Conservation (phyloP, 257 asterid species). For the Misopates orontium region DNA sequence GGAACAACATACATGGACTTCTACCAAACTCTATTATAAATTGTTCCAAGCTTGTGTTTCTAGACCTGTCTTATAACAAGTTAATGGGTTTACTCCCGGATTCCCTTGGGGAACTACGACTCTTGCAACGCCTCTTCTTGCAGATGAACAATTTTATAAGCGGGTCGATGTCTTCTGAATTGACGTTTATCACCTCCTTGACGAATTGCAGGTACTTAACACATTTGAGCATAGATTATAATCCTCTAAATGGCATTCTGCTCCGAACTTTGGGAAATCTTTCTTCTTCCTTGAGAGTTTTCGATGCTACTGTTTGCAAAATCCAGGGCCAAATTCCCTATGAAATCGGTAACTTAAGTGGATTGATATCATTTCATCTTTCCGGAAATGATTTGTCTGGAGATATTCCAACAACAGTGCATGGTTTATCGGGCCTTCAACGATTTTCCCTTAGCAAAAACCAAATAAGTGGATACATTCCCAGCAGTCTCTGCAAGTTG, state of each 20-base stretch:
- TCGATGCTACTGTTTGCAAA: neutral
- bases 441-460: constrained; percentile 17
- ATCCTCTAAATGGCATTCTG: neutral
- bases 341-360: constrained; percentile 34
- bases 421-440: constrained; percentile 13
- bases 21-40: constrained; percentile 33
- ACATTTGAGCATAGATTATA: neutral
- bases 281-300: neutral
- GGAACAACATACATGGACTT: constrained; percentile 28
- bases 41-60: constrained; percentile 25
- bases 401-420: constrained; percentile 8
- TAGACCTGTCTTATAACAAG: neutral
- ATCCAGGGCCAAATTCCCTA: constrained; percentile 36
- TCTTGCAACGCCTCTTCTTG: no score
- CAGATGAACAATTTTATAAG: neutral
- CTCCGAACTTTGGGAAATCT: neutral
- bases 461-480: constrained; percentile 19
- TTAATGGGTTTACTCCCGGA: no score
- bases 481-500: constrained; percentile 24
- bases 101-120: no score
- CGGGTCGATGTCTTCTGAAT: constrained; percentile 14
- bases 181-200: constrained; percentile 25
- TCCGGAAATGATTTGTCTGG: constrained; percentile 19
- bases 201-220: constrained; percentile 21
- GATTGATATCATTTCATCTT: constrained; percentile 4